Conservation (phyloP, 2,329 filamentous ascomycete genomes). For the Fusarium pininemorale region DNA sequence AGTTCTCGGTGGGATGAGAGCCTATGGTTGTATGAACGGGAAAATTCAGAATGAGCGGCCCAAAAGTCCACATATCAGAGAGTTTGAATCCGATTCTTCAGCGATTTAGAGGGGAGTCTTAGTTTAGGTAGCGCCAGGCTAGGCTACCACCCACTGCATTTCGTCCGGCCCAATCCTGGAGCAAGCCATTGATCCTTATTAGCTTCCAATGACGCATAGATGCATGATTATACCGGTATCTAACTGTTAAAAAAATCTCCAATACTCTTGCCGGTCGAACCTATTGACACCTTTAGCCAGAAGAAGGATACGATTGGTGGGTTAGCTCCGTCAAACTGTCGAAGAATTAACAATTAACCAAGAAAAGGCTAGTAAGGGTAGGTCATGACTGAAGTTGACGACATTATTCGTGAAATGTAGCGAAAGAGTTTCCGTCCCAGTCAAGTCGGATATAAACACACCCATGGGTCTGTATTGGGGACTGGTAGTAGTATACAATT, state of each 20-base stretch:
- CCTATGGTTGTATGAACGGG: background rate
- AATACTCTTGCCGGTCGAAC: background rate
- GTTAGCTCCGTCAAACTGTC: background rate
- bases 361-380: background rate
- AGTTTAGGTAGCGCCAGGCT: background rate
- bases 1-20: background rate
- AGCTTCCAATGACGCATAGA: constrained; percentile 7
- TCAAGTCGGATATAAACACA: background rate
- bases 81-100: constrained; percentile 7
- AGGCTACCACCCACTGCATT: background rate
- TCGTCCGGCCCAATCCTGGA: constrained; percentile 11
- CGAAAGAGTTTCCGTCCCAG: background rate
- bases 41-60: background rate
- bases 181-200: background rate
- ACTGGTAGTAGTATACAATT: background rate
- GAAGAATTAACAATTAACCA: background rate
- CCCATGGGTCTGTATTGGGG: background rate
- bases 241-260: background rate
- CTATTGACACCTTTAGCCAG: background rate
- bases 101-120: background rate
- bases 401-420: constrained; percentile 8
- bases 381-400: background rate
- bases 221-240: background rate
- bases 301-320: background rate
- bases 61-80: background rate